phyloP scores from a whole-genome alignment of 2,329 filamentous ascomycete genomes.

The Penicillium sp. region DNA sequence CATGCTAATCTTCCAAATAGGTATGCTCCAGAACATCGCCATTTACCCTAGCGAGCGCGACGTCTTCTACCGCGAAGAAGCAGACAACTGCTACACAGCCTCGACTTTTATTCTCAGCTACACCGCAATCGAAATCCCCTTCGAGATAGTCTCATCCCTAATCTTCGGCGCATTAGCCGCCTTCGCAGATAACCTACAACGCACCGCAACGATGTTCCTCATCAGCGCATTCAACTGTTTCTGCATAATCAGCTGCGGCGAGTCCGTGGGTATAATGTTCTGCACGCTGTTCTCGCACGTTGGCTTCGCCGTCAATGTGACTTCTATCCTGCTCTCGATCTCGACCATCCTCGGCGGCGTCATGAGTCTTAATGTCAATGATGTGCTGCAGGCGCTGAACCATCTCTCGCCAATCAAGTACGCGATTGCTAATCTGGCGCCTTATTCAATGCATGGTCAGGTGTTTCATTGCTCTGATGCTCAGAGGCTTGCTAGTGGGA shows the following conservation, averaged over 20 bases:
- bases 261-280: conserved; percentile 75
- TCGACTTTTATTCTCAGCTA: conserved; percentile 71
- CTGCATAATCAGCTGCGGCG: conserved; percentile 70
- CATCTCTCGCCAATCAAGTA: conserved; percentile 71
- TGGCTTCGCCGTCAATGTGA: conserved; percentile 72
- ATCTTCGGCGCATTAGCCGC: conserved; percentile 64
- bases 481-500: conserved; percentile 59
- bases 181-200: conserved; percentile 63
- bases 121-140: conserved; percentile 67
- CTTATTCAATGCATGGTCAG: conserved; percentile 61
- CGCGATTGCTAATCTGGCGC: conserved; percentile 62
- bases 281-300: conserved; percentile 73
- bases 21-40: conserved; percentile 76
- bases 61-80: conserved; percentile 74
- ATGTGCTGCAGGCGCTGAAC: conserved; percentile 65
- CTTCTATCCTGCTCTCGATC: conserved; percentile 66
- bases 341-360: conserved; percentile 70
- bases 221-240: conserved; percentile 67
- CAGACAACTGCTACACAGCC: conserved; percentile 68
- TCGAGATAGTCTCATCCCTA: conserved; percentile 64
- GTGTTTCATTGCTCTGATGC: conserved; percentile 61
- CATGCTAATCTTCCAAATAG: conserved; percentile 35
- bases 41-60: conserved; percentile 70
- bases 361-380: conserved; percentile 67
- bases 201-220: conserved; percentile 64